These are phyloP conservation scores for Lachancea thermotolerans DNA, from an alignment of 805 yeast genomes.

Conservation along the genomic window DNA sequence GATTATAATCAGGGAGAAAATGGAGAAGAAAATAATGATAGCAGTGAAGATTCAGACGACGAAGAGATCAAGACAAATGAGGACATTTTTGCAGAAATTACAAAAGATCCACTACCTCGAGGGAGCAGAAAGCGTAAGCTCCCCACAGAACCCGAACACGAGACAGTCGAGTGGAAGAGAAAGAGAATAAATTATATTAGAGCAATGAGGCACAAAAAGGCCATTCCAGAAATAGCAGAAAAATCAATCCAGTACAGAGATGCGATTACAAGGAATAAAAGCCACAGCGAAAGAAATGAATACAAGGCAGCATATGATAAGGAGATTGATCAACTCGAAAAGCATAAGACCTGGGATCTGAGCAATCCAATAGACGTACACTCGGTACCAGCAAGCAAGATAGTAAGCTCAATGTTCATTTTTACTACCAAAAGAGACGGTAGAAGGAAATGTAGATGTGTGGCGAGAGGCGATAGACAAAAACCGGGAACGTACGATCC, in stretches of 20 bases:
- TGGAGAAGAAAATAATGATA: neutral
- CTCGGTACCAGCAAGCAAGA: neutral
- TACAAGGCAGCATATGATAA: slow-evolving; percentile 9
- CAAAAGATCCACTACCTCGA: neutral
- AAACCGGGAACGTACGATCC: no score
- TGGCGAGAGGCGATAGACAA: slow-evolving; percentile 14
- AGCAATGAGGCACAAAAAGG: neutral
- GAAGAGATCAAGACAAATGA: slow-evolving; percentile 1
- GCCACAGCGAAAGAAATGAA: slow-evolving; percentile 2
- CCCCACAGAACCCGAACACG: neutral
- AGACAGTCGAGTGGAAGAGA: neutral
- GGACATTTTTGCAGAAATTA: neutral
- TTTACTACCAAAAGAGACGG: slow-evolving; percentile 14
- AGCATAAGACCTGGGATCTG: slow-evolving; percentile 11
- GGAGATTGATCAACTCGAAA: slow-evolving; percentile 12
- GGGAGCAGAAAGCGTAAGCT: neutral
- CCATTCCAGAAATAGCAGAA: neutral
- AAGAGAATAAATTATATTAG: neutral
- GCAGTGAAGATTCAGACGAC: neutral
- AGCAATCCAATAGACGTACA: slow-evolving; percentile 1
- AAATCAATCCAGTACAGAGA: slow-evolving; percentile 5
- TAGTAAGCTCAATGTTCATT: slow-evolving; percentile 10
- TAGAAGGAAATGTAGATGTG: slow-evolving; percentile 10
- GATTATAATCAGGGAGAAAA: neutral
- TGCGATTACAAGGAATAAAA: slow-evolving; percentile 6